phyloP scores from a whole-genome alignment of 352 stramenopile species.

The Peronospora belbahrii region DNA sequence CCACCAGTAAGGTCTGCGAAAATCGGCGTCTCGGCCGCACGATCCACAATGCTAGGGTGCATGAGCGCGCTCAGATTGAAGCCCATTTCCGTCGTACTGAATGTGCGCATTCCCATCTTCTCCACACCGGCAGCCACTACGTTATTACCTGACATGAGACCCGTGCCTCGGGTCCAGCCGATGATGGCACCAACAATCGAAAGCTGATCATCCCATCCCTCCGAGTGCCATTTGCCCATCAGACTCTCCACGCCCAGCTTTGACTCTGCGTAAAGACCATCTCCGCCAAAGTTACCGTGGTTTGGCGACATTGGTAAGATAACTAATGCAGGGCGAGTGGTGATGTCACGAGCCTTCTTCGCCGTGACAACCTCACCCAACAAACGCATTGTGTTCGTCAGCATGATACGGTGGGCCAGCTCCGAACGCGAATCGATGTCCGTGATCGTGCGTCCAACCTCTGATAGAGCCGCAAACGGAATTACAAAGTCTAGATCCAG shows the following conservation, averaged over 20 bases:
- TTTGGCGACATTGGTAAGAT: conserved; percentile 82
- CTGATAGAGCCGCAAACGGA: conserved; percentile 80
- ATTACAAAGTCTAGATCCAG: conserved; percentile 84
- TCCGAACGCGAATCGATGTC: conserved; percentile 77
- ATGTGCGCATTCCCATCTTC: conserved; percentile 74
- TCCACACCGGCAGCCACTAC: conserved; percentile 75
- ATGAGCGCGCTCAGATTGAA: conserved; percentile 83
- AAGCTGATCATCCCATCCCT: conserved; percentile 83
- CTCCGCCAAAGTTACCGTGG: conserved; percentile 79
- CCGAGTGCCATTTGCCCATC: conserved; percentile 81
- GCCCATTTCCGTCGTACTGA: conserved; percentile 83
- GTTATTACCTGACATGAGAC: conserved; percentile 87
- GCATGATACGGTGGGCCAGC: conserved; percentile 81
- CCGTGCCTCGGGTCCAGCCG: conserved; percentile 81
- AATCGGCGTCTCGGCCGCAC: conserved; percentile 58
- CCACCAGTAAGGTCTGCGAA: conserved; percentile 77
- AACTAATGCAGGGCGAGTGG: conserved; percentile 64
- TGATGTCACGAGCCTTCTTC: conserved; percentile 65
- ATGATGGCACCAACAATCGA: conserved; percentile 81
- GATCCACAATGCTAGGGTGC: conserved; percentile 70
- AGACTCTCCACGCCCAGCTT: conserved; percentile 84
- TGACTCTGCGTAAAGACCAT: conserved; percentile 84
- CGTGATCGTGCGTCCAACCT: conserved; percentile 67
- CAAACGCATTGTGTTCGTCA: conserved; percentile 81
- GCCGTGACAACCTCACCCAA: conserved; percentile 68